Evolutionary conservation across 805 yeast species (phyloP).

Genomic region (Lipomyces sp.): DNA sequence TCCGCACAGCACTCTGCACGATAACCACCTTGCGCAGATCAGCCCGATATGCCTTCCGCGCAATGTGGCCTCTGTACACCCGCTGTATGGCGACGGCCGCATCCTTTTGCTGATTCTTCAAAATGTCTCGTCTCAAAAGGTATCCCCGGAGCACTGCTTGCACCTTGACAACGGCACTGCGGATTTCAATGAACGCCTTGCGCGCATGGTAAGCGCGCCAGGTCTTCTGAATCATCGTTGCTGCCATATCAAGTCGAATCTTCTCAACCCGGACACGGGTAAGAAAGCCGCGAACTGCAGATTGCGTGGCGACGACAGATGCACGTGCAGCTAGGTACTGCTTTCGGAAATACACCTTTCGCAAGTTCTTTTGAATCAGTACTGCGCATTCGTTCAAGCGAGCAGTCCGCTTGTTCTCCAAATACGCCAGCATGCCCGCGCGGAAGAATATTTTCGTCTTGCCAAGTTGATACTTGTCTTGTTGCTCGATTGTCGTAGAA

Average conservation of each 20-base stretch:
- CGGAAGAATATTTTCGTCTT: constrained; percentile 90
- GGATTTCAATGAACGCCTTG: constrained; percentile 51
- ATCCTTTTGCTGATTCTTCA: constrained; percentile 49
- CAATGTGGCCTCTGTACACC: constrained; percentile 62
- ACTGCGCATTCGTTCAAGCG: constrained; percentile 76
- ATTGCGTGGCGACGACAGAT: constrained; percentile 57
- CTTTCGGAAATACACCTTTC: constrained; percentile 60
- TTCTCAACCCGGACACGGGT: constrained; percentile 56
- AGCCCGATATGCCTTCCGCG: constrained; percentile 51
- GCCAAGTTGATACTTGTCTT: constrained; percentile 79
- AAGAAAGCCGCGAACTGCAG: constrained; percentile 59
- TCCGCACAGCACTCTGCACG: constrained; percentile 75
- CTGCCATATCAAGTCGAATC: constrained; percentile 53
- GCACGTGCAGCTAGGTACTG: constrained; percentile 53
- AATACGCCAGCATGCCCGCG: constrained; percentile 91
- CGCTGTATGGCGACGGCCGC: constrained; percentile 76
- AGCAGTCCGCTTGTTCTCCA: constrained; percentile 80
- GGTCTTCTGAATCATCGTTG: constrained; percentile 68
- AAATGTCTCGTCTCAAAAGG: constrained; percentile 51
- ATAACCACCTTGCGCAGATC: constrained; percentile 57
- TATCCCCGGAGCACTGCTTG: constrained; percentile 57
- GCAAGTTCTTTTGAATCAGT: constrained; percentile 77
- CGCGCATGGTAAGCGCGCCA: constrained; percentile 44
- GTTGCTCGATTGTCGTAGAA: constrained; percentile 57
- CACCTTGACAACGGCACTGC: constrained; percentile 50